Percentiles rank a stretch among this genome's conserved stretches.
Evolutionary conservation across 2,329 filamentous ascomycete genomes (phyloP).

Genomic region (Phyllosticta capitalensis): DNA sequence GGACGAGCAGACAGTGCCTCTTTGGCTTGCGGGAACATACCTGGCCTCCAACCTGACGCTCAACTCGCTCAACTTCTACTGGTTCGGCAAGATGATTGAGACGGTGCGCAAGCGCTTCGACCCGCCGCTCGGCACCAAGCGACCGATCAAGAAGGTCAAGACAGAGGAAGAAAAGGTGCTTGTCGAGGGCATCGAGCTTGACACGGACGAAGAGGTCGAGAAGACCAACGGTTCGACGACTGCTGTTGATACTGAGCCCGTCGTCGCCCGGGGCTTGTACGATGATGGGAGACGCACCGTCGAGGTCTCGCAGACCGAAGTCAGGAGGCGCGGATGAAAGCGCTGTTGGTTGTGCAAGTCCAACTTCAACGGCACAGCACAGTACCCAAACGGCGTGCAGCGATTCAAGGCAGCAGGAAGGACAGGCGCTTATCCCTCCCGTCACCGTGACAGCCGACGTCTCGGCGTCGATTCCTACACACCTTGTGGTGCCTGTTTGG

Average conservation of each 20-base stretch:
- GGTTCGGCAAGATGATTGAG: conserved; percentile 80
- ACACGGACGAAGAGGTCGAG: conserved; percentile 13
- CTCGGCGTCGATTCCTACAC: background rate
- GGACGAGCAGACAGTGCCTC: conserved; percentile 38
- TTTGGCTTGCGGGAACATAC: conserved; percentile 62
- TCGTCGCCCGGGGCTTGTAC: conserved; percentile 6
- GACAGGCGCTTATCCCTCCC: background rate
- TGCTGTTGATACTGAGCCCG: background rate
- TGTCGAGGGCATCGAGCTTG: conserved; percentile 13
- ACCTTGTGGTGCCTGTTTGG: too few species aligned
- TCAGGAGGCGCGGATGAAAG: conserved; percentile 1
- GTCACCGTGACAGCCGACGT: background rate
- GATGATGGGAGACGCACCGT: conserved; percentile 6
- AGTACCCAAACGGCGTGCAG: background rate
- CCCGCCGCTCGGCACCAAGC: conserved; percentile 41
- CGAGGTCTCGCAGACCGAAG: conserved; percentile 3
- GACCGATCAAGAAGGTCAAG: conserved; percentile 16
- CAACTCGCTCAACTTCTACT: conserved; percentile 71
- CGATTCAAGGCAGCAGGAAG: background rate
- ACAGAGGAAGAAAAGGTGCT: conserved; percentile 16
- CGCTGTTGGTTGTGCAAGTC: background rate
- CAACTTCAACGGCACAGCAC: background rate
- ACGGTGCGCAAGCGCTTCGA: conserved; percentile 69
- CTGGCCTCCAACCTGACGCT: conserved; percentile 60
- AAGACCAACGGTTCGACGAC: background rate